phyloP scores from a whole-genome alignment of 257 asterid species.

The Coffea eugenioides region DNA sequence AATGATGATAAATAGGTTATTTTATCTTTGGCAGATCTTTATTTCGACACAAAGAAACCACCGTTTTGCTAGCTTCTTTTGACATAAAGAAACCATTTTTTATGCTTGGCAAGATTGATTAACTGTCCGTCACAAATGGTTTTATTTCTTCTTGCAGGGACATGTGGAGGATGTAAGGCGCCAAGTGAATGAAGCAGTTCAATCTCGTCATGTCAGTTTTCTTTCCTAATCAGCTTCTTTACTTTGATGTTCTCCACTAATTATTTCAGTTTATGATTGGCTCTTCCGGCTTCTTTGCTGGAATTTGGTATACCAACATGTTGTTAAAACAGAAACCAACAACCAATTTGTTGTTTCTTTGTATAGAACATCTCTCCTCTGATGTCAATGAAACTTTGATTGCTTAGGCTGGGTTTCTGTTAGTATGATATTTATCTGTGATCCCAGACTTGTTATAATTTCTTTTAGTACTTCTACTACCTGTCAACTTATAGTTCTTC shows the following conservation, averaged over 20 bases:
- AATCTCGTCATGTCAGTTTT: conserved; percentile 79
- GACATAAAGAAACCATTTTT: background rate
- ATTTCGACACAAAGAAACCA: too few relatives aligned
- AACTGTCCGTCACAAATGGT: background rate
- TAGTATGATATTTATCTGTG: background rate
- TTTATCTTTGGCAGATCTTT: background rate
- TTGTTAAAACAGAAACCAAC: background rate
- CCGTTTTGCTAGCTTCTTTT: too few relatives aligned
- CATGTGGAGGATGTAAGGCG: conserved; percentile 89
- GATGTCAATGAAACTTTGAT: background rate
- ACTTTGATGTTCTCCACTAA: background rate
- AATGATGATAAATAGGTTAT: background rate
- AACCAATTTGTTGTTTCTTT: background rate
- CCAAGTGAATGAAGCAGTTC: conserved; percentile 94
- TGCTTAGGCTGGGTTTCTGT: background rate
- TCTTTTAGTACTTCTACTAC: background rate
- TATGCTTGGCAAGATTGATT: background rate
- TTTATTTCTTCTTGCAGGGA: conserved; percentile 52
- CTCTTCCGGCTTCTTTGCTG: background rate
- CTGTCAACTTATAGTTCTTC: background rate
- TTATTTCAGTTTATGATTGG: background rate
- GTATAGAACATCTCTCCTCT: background rate
- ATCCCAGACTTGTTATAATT: background rate
- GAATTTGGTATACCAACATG: background rate
- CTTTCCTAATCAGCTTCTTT: conserved; percentile 15